Conservation (phyloP, 345 rosid genomes). For the Combretum micranthum region DNA sequence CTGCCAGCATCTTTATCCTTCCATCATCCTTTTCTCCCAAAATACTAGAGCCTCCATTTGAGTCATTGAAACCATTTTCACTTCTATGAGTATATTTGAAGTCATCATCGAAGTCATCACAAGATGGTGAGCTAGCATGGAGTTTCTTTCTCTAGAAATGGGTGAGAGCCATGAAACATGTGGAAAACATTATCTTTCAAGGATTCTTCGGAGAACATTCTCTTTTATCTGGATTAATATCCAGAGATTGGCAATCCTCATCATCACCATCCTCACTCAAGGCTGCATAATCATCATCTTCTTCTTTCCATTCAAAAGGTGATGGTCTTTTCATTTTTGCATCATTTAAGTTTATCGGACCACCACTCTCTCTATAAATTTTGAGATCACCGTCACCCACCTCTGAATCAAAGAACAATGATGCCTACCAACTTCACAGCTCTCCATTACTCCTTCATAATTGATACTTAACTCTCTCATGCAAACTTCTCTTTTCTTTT, state of each 20-base stretch:
- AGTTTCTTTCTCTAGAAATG: constrained; percentile 54
- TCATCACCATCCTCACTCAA: constrained; percentile 25
- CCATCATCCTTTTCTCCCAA: constrained; percentile 39
- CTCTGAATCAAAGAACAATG: constrained; percentile 10
- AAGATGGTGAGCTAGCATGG: constrained; percentile 34
- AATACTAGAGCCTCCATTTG: constrained; percentile 47
- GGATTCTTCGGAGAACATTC: constrained; percentile 95
- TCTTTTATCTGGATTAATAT: constrained; percentile 70
- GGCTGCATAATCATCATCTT: constrained; percentile 5
- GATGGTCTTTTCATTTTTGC: constrained; percentile 23
- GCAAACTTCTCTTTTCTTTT: constrained; percentile 14
- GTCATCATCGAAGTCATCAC: constrained; percentile 29
- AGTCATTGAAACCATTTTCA: constrained; percentile 43
- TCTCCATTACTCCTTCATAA: constrained; percentile 14
- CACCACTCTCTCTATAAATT: constrained; percentile 17
- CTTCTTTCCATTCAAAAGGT: constrained; percentile 26
- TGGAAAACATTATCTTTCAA: constrained; percentile 79
- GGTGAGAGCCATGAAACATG: constrained; percentile 86
- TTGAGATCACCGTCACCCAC: constrained; percentile 12
- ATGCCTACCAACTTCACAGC: constrained; percentile 16
- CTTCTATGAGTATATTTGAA: constrained; percentile 32
- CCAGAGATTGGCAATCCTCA: constrained; percentile 41
- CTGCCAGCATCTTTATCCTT: constrained; percentile 31
- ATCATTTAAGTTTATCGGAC: constrained; percentile 16
- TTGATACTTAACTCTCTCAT: neutral